Percentiles rank a stretch among this genome's conserved stretches.
Evolutionary conservation across 768 basidiomycete species (phyloP).

Genomic region (Russula olivacea): DNA sequence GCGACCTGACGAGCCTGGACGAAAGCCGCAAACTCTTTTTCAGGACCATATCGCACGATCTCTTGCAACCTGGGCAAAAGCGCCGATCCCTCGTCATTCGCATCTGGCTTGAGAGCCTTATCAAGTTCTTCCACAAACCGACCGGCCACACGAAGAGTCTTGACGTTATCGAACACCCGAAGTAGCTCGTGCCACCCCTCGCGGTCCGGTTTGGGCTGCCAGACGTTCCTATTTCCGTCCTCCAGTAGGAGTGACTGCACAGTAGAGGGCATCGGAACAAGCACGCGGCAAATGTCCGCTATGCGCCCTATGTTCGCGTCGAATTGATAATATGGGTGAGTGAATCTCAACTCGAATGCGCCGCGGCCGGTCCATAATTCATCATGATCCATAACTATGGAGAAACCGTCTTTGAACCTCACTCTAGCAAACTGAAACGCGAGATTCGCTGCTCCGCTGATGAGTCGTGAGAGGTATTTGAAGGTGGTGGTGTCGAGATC

Average conservation of each 20-base stretch:
- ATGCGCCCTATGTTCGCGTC: too few species aligned
- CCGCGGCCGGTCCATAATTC: conserved; percentile 2
- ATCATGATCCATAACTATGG: conserved; percentile 6
- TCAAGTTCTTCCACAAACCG: background rate
- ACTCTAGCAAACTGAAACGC: background rate
- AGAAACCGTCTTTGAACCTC: background rate
- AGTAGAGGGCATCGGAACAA: background rate
- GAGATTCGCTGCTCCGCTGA: background rate
- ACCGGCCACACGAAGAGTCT: background rate
- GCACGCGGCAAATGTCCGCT: background rate
- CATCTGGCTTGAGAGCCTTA: background rate
- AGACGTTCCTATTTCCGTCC: background rate
- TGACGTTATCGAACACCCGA: background rate
- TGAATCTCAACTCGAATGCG: background rate
- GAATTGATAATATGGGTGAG: background rate
- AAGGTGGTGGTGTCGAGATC: background rate
- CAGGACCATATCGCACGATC: background rate
- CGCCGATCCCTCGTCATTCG: too few species aligned
- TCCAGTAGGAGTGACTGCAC: background rate
- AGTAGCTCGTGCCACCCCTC: background rate
- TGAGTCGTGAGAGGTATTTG: background rate
- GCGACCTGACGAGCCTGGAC: background rate
- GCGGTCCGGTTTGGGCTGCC: background rate
- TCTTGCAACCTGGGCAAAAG: background rate
- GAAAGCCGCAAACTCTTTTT: background rate